Base-by-base conservation (phyloP, 2,329 filamentous ascomycete genomes). In the Aspergillus felis region DNA sequence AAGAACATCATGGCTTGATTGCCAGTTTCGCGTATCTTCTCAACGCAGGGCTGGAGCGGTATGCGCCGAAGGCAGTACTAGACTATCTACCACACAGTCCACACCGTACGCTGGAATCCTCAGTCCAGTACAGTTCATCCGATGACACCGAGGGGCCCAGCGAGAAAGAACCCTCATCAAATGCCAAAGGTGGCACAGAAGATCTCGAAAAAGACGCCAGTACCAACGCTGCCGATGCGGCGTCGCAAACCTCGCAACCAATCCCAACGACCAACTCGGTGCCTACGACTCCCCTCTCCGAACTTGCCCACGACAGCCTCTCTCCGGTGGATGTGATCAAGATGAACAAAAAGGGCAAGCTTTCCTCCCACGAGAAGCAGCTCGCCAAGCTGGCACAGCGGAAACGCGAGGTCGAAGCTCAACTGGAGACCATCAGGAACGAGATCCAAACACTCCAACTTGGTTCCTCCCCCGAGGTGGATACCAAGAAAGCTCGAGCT, bases 11-110 rank as follows among this genome's bases (percentile, higher is more conserved):
- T 51, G 71, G 70, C 4, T 60, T 77, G 27, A 70, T 76, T 49
- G 69, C 72, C 25, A 76, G 69, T 51, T 67, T 76, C 38, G 65
- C 70, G 1, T 68, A 68, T 53, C 57, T 74, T 41, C 64, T 78
- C 38, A 71, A 71, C 22, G 67, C 73, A 73, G 65, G 75, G 64
- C 25, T 85, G 69, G 82, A 82, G 75, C 67, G 79, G 70, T 66
- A 78, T 69, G 70, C 84, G 72, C 74, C 82, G 70, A 74, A 81
- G 76, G 70, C 75, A 64, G 55, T 84, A 70, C 32, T 80, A 65
- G 60, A 80, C 73, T 76, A 79, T 70, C 67, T 87, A 76, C 72
- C 74, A 3, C 64, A 64, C 12, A 64, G 69, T 32, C 72, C 74
- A 4, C 64, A 64, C 12, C 65, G 69, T 35, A 57, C 63, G 38